phyloP scores from a whole-genome alignment of 106 monocot genomes.

The Platanthera zijinensis region DNA sequence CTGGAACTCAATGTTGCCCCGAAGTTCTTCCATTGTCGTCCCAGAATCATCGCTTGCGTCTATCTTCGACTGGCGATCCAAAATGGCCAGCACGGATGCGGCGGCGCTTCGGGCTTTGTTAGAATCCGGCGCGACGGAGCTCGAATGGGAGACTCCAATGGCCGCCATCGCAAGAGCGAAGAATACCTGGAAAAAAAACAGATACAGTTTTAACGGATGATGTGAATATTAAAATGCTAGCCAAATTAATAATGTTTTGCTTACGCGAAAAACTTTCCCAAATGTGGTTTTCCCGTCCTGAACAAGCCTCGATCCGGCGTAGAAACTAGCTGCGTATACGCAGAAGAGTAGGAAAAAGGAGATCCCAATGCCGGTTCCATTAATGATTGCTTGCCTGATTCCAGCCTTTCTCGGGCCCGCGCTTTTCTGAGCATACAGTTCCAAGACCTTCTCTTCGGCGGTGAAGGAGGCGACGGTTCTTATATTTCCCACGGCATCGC shows the following conservation, averaged over 20 bases:
- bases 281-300: constrained; percentile 14
- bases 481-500: constrained; percentile 12
- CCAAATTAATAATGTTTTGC: not conserved
- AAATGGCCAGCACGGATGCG: constrained; percentile 6
- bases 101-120: constrained; percentile 10
- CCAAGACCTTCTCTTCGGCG: constrained; percentile 11
- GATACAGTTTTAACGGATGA: not conserved
- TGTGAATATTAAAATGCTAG: not conserved
- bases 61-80: constrained; percentile 10
- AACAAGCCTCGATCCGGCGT: constrained; percentile 14
- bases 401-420: not conserved
- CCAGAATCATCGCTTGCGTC: constrained; percentile 11
- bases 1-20: constrained; percentile 9
- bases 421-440: constrained; percentile 7
- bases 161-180: constrained; percentile 14
- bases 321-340: constrained; percentile 15
- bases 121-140: constrained; percentile 9
- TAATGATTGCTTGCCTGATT: constrained; percentile 13
- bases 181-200: constrained; percentile 4
- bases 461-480: constrained; percentile 13
- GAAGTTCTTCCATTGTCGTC: not conserved
- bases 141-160: constrained; percentile 13
- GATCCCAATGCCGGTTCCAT: constrained; percentile 8
- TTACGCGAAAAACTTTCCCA: constrained; percentile 14
- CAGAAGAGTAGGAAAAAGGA: constrained; percentile 12